Percentiles rank a stretch among this genome's conserved stretches.
Conservation (phyloP, 225 moss, liverwort and hornwort genomes). For the Marchantia polymorpha region DNA sequence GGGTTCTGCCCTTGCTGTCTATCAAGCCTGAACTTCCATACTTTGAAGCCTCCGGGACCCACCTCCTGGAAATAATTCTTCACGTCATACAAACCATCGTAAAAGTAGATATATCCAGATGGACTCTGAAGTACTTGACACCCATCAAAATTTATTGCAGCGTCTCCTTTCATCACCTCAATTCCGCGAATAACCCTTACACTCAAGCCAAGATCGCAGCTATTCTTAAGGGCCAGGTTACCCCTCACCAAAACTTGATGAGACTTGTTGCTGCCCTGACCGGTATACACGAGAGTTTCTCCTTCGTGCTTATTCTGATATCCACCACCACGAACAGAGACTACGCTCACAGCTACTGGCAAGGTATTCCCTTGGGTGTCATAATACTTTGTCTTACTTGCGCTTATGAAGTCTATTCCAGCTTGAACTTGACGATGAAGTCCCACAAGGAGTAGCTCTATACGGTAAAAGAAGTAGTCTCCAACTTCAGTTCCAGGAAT, state of each 20-base stretch:
- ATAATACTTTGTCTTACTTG: background rate
- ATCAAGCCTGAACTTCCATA: conserved; percentile 61
- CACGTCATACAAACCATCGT: conserved; percentile 68
- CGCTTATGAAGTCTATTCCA: conserved; percentile 41
- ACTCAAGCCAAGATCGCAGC: conserved; percentile 22
- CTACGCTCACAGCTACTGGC: conserved; percentile 46
- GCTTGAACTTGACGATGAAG: conserved; percentile 38
- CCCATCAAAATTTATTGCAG: background rate
- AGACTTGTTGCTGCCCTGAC: conserved; percentile 37
- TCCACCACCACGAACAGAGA: conserved; percentile 33
- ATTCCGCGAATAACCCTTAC: conserved; percentile 37
- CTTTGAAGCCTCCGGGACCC: conserved; percentile 44
- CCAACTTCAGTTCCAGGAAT: conserved; percentile 51
- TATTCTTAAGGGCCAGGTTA: conserved; percentile 38
- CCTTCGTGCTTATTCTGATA: conserved; percentile 41
- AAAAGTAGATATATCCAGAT: conserved; percentile 58
- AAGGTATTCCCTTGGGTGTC: background rate
- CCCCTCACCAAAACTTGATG: conserved; percentile 40
- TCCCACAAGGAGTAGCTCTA: conserved; percentile 40
- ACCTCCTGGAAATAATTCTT: conserved; percentile 30
- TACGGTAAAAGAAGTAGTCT: conserved; percentile 40
- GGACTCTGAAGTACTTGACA: conserved; percentile 21
- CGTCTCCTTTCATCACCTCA: conserved; percentile 28
- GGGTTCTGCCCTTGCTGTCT: conserved; percentile 40
- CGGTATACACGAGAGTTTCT: conserved; percentile 40